Percentiles rank a stretch among this genome's conserved stretches.
Conservation (phyloP, 345 rosid species). For the Erysimum cheiranthoides region DNA sequence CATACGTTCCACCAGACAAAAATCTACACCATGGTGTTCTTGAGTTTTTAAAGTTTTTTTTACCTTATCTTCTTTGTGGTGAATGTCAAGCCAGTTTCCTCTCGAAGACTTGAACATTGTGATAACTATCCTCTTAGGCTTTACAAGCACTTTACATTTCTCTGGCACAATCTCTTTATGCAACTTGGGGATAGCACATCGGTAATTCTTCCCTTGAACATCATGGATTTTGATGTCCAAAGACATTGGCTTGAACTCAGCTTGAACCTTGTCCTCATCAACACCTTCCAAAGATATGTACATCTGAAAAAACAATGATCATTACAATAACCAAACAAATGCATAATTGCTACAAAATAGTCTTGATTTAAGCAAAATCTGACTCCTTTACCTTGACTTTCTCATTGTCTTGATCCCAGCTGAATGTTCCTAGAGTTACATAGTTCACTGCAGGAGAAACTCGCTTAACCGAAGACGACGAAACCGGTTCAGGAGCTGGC, state of each 20-base stretch:
- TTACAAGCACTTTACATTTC: conserved; percentile 74
- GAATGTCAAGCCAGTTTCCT: conserved; percentile 90
- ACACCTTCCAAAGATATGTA: conserved; percentile 85
- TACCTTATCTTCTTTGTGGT: conserved; percentile 93
- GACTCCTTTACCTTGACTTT: conserved; percentile 76
- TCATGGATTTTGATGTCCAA: conserved; percentile 79
- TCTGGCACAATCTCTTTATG: conserved; percentile 80
- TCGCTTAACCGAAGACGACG: conserved; percentile 55
- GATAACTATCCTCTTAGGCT: conserved; percentile 72
- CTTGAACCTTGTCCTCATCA: conserved; percentile 67
- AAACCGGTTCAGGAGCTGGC: conserved; percentile 49
- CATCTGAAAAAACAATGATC: conserved; percentile 48
- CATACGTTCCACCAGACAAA: neutral
- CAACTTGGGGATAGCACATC: conserved; percentile 73
- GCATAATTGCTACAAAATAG: neutral
- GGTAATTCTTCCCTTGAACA: conserved; percentile 81
- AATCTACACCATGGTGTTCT: neutral
- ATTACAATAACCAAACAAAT: neutral
- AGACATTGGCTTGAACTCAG: conserved; percentile 71
- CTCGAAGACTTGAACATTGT: conserved; percentile 76
- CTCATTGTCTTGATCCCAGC: conserved; percentile 98
- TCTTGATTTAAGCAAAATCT: neutral
- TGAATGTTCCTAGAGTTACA: conserved; percentile 70
- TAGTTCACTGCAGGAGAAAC: conserved; percentile 51
- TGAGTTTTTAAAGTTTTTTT: neutral